Evolutionary conservation across 2,329 filamentous ascomycete genomes (phyloP), one percentile per base, ranked within the genome.

Genomic region (Xylaria sp.): DNA sequence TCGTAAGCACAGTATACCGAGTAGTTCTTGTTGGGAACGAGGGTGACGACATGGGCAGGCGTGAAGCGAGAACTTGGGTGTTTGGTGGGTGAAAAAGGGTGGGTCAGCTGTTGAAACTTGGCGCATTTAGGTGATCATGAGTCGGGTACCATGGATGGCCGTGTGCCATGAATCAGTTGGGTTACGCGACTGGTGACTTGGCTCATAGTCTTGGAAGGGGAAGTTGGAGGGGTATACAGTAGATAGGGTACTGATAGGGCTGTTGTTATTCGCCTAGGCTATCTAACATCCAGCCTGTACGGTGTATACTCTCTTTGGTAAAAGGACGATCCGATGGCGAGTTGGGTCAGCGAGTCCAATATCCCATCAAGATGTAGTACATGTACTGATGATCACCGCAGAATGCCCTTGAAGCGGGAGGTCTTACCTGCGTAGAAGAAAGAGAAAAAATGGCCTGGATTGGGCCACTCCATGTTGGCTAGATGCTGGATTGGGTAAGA

Each of bases 81-180:
- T 49, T 8, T 51, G 46, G 35, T 58, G 15, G 11, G 44, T 27
- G 29, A 25, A 48, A 5, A 35, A 41, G 33, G 57, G 57, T 63
- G 60, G 56, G 35, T 63, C 60, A 60, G 51, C 56, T 56, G 52
- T 37, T 17, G 13, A n/a, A 38, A 46, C 40, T 48, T 56, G 41
- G 40, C 52, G 47, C 51, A 35, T 49, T 44, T 53, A 47, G 47
- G 29, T 41, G 61, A 46, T 63, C 61, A 63, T 63, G 61, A 63
- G 61, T 51, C 53, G 57, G 27, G 27, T 44, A 51, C 40, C 53
- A 33, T 38, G 47, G 44, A 27, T 59, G 49, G 56, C 27, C 52
- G 47, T 31, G 53, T 63, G 46, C 29, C 53, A 35, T 37, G 25
- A 55, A 52, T 46, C 55, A 46, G 38, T 54, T 29, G 54, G 27